A percentile compares a stretch with the other conserved stretches of the same genome.
Evolutionary conservation across 768 basidiomycete genomes (phyloP).

Genomic region (Tricholoma matsutake): DNA sequence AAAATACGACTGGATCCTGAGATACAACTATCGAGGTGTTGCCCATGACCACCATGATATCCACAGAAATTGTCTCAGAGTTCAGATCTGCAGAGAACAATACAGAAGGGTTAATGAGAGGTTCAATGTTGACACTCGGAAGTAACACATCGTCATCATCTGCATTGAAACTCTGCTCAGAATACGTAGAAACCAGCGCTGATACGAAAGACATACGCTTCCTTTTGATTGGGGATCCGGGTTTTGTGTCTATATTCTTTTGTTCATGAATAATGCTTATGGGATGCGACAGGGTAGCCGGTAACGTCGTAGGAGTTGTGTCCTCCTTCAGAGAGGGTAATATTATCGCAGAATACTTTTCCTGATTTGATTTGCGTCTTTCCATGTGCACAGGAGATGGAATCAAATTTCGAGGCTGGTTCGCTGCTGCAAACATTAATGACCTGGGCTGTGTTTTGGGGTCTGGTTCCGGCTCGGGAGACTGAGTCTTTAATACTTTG

Average conservation of each 20-base stretch:
- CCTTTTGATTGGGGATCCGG: neutral
- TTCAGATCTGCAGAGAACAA: slow-evolving; percentile 9
- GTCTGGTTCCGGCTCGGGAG: slow-evolving; percentile 18
- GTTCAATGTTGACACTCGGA: slow-evolving; percentile 46
- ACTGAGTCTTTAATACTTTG: slow-evolving; percentile 42
- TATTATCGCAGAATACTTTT: slow-evolving; percentile 58
- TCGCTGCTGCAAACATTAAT: slow-evolving; percentile 10
- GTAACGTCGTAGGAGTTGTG: slow-evolving; percentile 53
- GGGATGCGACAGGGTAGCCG: slow-evolving; percentile 48
- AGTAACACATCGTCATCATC: slow-evolving; percentile 42
- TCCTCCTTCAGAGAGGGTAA: slow-evolving; percentile 71
- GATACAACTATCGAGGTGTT: slow-evolving; percentile 44
- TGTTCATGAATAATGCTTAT: slow-evolving; percentile 6
- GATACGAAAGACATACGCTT: neutral
- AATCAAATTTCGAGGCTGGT: slow-evolving; percentile 18
- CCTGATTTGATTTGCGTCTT: slow-evolving; percentile 64
- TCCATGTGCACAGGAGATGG: slow-evolving; percentile 37
- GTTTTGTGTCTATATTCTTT: neutral
- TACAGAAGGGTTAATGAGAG: slow-evolving; percentile 34
- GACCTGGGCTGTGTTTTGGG: neutral
- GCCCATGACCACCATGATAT: slow-evolving; percentile 60
- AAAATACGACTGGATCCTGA: slow-evolving; percentile 53
- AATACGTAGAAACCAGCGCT: neutral
- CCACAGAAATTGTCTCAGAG: slow-evolving; percentile 64
- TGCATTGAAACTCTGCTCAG: slow-evolving; percentile 16